Base-by-base conservation (phyloP, 2,329 filamentous ascomycete species). In the Monosporascus sp. region DNA sequence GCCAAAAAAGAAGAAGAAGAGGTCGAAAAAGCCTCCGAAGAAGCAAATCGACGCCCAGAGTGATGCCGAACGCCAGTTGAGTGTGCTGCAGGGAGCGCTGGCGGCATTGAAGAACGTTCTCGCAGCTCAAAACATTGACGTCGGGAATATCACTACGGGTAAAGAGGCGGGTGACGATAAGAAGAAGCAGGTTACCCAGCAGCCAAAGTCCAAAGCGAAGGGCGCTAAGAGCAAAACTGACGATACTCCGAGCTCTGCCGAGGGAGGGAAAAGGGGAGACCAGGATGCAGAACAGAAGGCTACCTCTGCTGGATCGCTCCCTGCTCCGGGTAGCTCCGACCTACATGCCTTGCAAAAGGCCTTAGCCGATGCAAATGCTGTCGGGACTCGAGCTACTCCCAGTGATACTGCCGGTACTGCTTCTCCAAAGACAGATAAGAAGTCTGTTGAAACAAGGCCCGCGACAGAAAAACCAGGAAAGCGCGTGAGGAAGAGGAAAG, bases 21-120 rank as follows among this genome's bases (percentile, higher is more conserved):
- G 53, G 60, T n/a, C 52, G 64, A 41, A 63, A 60, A 38, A 61
- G 59, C 38, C 56, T 65, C 14, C 61, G 64, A 26, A 40, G 49
- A 48, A 57, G 48, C 54, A 48, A 14, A 19, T 48, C 7, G 43
- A 55, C 19, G 37, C 48, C 22, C 26, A 54, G 16, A n/a, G 37
- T 17, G 59, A 63, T 50, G 50, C 51, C 31, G 31, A 54, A 44
- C 62, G 63, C 43, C 65, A 72, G 51, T 58, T 70, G 47, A 60
- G 68, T 26, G 62, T 69, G 2, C 59, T 75, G 9, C 56, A 68
- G 41, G 71, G 70, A 17, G 72, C 72, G 16, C 59, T 76, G 49
- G 56, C 62, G 16, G 65, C 72, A 4, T 57, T 76, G 49, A 70
- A 71, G 56, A 69, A 65, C 40, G 72, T 74, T 24, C 65, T 76